Evolutionary conservation across 2,329 filamentous ascomycete genomes (phyloP).

Genomic region (Neofusicoccum laricinum): DNA sequence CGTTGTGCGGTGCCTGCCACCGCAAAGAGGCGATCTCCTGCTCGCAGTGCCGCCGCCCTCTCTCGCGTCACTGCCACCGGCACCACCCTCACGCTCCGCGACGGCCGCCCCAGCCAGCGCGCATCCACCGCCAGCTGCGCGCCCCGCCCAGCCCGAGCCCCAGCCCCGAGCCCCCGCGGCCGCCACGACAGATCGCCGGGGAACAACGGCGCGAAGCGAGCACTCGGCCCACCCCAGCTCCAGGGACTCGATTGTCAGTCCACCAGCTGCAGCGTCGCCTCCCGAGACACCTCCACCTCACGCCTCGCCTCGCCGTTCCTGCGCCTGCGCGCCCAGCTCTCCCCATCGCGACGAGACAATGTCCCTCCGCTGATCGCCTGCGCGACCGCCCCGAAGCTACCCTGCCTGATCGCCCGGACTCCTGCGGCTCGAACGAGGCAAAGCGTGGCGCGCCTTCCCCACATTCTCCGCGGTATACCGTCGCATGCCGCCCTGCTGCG

Average conservation of each 20-base stretch:
- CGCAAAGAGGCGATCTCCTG: neutral
- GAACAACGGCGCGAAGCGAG: conserved; percentile 12
- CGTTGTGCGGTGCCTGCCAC: neutral
- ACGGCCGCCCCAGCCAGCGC: neutral
- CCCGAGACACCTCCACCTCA: conserved; percentile 12
- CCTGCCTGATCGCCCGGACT: conserved; percentile 11
- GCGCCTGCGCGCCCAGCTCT: conserved; percentile 22
- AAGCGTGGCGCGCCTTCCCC: conserved; percentile 15
- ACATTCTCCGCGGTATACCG: conserved; percentile 10
- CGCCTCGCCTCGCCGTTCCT: neutral
- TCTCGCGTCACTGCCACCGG: neutral
- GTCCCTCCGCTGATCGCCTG: conserved; percentile 26
- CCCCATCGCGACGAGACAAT: conserved; percentile 33
- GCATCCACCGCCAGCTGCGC: neutral
- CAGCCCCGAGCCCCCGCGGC: conserved; percentile 1
- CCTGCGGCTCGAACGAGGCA: conserved; percentile 14
- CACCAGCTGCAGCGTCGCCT: conserved; percentile 15
- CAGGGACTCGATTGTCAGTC: conserved; percentile 15
- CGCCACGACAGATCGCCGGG: conserved; percentile 13
- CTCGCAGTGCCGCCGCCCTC: neutral
- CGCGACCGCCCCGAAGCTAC: conserved; percentile 1
- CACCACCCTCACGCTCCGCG: neutral
- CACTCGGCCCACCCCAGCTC: conserved; percentile 12
- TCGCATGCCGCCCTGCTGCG: conserved; percentile 14
- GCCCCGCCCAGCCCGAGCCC: neutral